Conservation (phyloP, 139 green algal species). For the Micromonas commoda region DNA sequence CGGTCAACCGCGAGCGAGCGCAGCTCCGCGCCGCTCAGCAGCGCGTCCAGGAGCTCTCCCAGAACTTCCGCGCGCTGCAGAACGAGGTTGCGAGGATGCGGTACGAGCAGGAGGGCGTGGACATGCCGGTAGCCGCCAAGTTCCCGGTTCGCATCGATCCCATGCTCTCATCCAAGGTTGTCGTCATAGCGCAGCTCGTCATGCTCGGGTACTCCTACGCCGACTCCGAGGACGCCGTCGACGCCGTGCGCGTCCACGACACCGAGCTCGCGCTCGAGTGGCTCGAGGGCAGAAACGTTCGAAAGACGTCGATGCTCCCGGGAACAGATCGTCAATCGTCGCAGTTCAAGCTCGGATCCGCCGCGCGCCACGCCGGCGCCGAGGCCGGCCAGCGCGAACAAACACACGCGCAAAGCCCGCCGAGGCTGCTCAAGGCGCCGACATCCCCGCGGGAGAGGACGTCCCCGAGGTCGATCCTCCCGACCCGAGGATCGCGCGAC, state of each 20-base stretch:
- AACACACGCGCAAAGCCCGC: too few species aligned
- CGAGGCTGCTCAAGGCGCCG: background rate
- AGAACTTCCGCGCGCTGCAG: background rate
- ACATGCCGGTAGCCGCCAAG: background rate
- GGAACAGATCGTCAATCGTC: too few species aligned
- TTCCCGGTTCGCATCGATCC: background rate
- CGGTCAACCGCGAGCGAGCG: background rate
- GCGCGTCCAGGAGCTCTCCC: background rate
- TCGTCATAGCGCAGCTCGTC: conserved; percentile 14
- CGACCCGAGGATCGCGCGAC: too few species aligned
- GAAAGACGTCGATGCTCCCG: too few species aligned
- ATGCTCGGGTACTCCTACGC: conserved; percentile 15
- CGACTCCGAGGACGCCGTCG: background rate
- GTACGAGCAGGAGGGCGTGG: conserved; percentile 7
- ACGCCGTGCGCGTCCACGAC: background rate
- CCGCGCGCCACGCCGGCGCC: too few species aligned
- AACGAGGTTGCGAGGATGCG: background rate
- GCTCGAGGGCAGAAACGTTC: background rate
- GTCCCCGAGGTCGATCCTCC: too few species aligned
- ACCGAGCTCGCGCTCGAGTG: background rate
- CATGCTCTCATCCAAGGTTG: background rate
- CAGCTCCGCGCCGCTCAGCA: background rate
- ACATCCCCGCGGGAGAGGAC: background rate
- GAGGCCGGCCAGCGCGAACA: too few species aligned
- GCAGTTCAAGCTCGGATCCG: too few species aligned